Evolutionary conservation across 106 monocot genomes (phyloP), one percentile per base, ranked within the genome.

Genomic region (Apostasia shenzhenica): DNA sequence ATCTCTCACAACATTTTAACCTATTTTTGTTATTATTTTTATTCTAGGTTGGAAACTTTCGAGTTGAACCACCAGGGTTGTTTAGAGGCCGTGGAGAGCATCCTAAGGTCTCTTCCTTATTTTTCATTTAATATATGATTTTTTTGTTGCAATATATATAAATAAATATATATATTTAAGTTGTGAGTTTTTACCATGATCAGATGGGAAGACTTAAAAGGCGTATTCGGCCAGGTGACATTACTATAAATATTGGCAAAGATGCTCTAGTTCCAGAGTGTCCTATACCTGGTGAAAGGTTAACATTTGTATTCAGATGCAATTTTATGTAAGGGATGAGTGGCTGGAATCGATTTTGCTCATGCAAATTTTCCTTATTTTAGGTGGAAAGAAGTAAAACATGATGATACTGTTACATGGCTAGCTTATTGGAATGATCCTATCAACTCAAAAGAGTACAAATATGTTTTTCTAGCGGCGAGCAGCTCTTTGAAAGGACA

Each of bases 41-140:
- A 67, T 75, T 41, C 8, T 78, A 97, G 95, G 95, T 97, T 74
- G 95, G 95, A n/a, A 97, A 97, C 83, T 97, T 97, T 73, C 84
- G 95, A 75, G 95, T 97, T 65, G 95, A 97, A 75, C 95, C 95
- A 45, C 95, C 95, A 67, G 95, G 89, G 42, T 81, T 97, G 69
- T 97, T 97, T 60, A 81, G 95, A 59, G 95, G 95, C 60, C 95
- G 95, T 72, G 95, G 95, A 80, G 95, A 97, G 78, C 95, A 97
- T 75, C 95, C 95, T 2, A 97, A 92, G 92, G 95, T 97, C 47
- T n/a, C 7, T 2, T 48, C 6, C 37, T 65, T 65, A 43, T 48
- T 5, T 5, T 0, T 50, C 0, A 5, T 50, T 50, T 50, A 0
- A 50, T 8, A 50, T 50, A 5, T 0, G 0, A 8, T 65, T 14